phyloP scores from a whole-genome alignment of 495 filamentous ascomycete species.

The Neurospora tetrasperma region DNA sequence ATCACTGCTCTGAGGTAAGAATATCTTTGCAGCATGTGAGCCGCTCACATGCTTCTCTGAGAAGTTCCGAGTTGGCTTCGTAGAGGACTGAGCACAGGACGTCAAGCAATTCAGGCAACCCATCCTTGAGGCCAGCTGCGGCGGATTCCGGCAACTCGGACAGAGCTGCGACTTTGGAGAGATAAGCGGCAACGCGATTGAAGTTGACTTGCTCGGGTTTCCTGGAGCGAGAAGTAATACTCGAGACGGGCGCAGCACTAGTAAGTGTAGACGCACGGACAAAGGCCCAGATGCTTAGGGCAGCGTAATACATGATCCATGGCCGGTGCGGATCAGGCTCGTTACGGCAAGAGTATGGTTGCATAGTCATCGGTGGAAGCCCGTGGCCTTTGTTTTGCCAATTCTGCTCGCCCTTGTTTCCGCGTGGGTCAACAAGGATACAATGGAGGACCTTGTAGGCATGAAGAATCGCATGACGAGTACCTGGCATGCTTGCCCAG shows the following conservation, averaged over 20 bases:
- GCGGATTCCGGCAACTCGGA: conserved; percentile 28
- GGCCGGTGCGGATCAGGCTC: conserved; percentile 86
- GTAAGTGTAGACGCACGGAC: conserved; percentile 49
- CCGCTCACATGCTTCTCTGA: conserved; percentile 33
- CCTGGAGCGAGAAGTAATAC: conserved; percentile 46
- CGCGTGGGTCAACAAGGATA: conserved; percentile 52
- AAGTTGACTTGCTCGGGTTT: conserved; percentile 21
- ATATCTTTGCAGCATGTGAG: conserved; percentile 35
- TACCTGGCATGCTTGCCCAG: conserved; percentile 77
- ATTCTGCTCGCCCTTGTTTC: conserved; percentile 23
- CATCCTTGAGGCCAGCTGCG: conserved; percentile 26
- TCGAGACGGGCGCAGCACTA: background rate
- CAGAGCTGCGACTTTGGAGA: conserved; percentile 29
- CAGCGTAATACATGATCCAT: conserved; percentile 93
- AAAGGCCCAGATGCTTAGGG: conserved; percentile 87
- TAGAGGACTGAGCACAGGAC: conserved; percentile 27
- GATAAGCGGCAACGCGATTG: conserved; percentile 28
- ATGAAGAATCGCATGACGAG: conserved; percentile 84
- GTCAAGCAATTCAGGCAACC: conserved; percentile 34
- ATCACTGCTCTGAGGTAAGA: conserved; percentile 8
- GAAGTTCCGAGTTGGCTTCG: conserved; percentile 35
- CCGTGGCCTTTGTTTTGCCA: conserved; percentile 14
- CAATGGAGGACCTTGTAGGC: conserved; percentile 76
- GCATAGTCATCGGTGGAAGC: conserved; percentile 23
- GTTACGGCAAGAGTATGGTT: conserved; percentile 65